Base-by-base conservation (phyloP, 441 rosid genomes). In the Jatropha multifida region DNA sequence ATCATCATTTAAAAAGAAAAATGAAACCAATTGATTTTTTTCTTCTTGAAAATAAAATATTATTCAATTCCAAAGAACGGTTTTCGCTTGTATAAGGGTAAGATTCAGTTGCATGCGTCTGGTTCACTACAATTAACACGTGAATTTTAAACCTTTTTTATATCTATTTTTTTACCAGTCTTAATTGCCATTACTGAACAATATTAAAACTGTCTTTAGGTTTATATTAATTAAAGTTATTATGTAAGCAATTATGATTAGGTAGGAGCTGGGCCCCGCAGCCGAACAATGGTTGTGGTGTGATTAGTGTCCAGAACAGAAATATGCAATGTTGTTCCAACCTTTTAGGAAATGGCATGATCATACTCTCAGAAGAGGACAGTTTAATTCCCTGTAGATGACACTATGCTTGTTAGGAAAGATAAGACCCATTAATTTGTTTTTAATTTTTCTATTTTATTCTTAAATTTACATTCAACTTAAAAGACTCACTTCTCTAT, bases 271-370 rank as follows among this genome's bases (percentile, higher is more conserved):
- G 58, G 58, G 58, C 58, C 58, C 58, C 18, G 20, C 58, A 54
- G 58, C 58, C 58, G 1, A 54, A 54, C 23, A 54, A 54, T 54
- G 23, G 20, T 38, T 38, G 10, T 11, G 74, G 26, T 40, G 37
- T 65, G 51, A 20, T 74, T 54, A 68, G 41, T 69, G 37, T 18
- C 77, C 74, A 56, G 70, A 67, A n/a, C 51, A 55, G 61, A 64
- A 76, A 46, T 68, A 32, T 71, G 65, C 18, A 37, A 61, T 38
- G 23, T 63, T 83, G 74, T 77, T 79, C 81, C 86, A 73, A 73
- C 80, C 42, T 76, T 77, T 77, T 20, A 26, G 84, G 85, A 78
- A 82, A 78, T 59, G 46, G 48, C 73, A 65, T 10, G 66, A 72
- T 44, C 66, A 38, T 11, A 17, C 2, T 15, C 8, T 4, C 4